Base-by-base conservation (phyloP, 176 grass and related monocot genomes). In the Poa annua region DNA sequence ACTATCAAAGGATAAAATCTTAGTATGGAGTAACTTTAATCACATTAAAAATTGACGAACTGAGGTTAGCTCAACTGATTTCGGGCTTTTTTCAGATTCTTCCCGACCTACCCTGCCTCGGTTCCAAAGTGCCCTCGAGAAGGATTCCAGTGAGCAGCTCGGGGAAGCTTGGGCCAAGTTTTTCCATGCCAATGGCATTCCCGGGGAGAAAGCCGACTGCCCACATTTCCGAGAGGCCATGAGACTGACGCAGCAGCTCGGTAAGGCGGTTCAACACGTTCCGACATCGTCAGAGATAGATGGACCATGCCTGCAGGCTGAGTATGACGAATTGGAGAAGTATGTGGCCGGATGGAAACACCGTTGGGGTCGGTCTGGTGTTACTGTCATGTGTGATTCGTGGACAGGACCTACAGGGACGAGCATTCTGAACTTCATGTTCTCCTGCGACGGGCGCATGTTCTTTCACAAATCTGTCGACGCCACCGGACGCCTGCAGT, bases 391-490 rank as follows among this genome's bases (percentile, higher is more conserved):
- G 48, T 81, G 64, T 54, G 64, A 69, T 22, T 70, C 64, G 11
- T 81, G 64, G 64, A 55, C 15, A 81, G 49, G 34, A 8, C 63
- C 60, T 33, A 49, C 77, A 3, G 42, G 25, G 59, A 50, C 42
- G 44, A 21, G 2, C 25, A 79, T 79, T 6, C 19, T 79, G 0
- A 79, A 64, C 17, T 79, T 64, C 69, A 79, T 64, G 57, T 7
- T 79, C 39, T 49, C 9, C 42, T 64, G 76, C 16, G 17, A 79
- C 7, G 25, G 57, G 2, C 41, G 41, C 4, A 79, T 79, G 76
- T 64, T 14, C 76, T 79, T 79, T 17, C 76, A 79, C 39, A 79
- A 79, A 10, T 79, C 76, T 22, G n/a, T 80, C 2, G 8, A 80
- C 5, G 33, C 63, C 49, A 81, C 78, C 0, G 8, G 48, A 11